These are phyloP conservation scores for Selaginella tamariscina DNA, from an alignment of 75 land plant species.

Conservation along the genomic window DNA sequence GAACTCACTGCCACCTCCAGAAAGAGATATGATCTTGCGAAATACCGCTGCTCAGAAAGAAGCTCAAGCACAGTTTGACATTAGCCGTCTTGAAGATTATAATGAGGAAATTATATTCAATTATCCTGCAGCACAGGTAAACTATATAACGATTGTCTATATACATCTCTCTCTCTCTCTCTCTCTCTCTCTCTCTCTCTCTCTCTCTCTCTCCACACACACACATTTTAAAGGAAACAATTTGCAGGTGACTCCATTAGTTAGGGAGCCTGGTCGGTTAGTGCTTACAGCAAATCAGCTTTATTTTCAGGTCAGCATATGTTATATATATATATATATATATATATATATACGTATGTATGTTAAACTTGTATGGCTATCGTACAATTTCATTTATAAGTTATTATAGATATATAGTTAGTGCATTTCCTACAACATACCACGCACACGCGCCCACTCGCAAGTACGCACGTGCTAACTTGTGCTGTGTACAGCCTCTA, in stretches of 20 bases:
- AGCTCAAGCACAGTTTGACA: slow-evolving; percentile 39
- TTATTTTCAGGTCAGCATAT: slow-evolving; percentile 32
- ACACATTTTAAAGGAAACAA: neutral
- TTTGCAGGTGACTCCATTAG: slow-evolving; percentile 33
- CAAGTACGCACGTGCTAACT: too few relatives aligned
- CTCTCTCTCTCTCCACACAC: too few relatives aligned
- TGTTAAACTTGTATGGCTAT: slow-evolving; percentile 6
- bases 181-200: too few relatives aligned
- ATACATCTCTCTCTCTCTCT: too few relatives aligned
- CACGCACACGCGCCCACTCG: too few relatives aligned
- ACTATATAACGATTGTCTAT: neutral
- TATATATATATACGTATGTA: neutral
- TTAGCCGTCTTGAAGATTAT: slow-evolving; percentile 24
- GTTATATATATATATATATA: neutral
- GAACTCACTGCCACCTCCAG: slow-evolving; percentile 29
- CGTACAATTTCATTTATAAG: neutral
- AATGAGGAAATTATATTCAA: slow-evolving; percentile 27
- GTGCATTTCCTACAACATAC: too few relatives aligned
- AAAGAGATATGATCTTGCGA: slow-evolving; percentile 34
- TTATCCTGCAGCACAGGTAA: slow-evolving; percentile 36
- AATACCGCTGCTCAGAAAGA: slow-evolving; percentile 39
- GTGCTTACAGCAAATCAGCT: slow-evolving; percentile 26
- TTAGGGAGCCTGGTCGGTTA: slow-evolving; percentile 38
- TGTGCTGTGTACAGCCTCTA: slow-evolving; percentile 23
- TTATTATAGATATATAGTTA: too few relatives aligned